Conservation (phyloP, 225 moss, liverwort and hornwort species). For the Pseudisothecium myosuroides region DNA sequence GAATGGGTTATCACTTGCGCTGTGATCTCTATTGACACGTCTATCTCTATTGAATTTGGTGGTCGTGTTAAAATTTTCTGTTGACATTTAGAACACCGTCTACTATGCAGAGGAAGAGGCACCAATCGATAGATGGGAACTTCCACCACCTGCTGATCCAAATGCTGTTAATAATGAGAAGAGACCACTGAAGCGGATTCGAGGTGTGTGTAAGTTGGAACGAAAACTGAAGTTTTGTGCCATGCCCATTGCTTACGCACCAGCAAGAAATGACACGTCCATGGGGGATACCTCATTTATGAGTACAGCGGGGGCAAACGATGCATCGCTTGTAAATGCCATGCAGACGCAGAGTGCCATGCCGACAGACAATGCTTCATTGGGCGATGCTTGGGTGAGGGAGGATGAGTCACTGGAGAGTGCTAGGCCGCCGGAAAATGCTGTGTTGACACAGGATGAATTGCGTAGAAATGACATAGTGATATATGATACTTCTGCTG, state of each 20-base stretch:
- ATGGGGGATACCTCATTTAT: background rate
- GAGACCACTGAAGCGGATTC: conserved; percentile 18
- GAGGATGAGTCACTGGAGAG: background rate
- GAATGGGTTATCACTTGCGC: background rate
- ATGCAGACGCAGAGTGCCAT: background rate
- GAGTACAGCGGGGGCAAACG: background rate
- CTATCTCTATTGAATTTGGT: background rate
- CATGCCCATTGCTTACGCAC: conserved; percentile 1
- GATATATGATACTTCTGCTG: background rate
- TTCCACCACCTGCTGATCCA: background rate
- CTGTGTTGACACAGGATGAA: background rate
- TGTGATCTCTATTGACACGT: background rate
- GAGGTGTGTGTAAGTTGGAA: conserved; percentile 37
- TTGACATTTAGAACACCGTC: background rate
- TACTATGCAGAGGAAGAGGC: conserved; percentile 9
- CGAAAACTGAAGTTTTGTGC: conserved; percentile 35
- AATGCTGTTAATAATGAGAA: background rate
- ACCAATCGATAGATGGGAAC: background rate
- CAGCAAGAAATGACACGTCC: background rate
- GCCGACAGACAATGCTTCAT: background rate
- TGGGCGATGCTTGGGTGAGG: background rate
- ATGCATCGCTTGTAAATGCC: background rate
- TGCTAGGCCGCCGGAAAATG: background rate
- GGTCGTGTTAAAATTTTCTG: background rate
- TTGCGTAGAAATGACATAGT: background rate